Evolutionary conservation across 441 rosid genomes (phyloP), one percentile per base, ranked within the genome.

Genomic region (Jatropha podagrica): DNA sequence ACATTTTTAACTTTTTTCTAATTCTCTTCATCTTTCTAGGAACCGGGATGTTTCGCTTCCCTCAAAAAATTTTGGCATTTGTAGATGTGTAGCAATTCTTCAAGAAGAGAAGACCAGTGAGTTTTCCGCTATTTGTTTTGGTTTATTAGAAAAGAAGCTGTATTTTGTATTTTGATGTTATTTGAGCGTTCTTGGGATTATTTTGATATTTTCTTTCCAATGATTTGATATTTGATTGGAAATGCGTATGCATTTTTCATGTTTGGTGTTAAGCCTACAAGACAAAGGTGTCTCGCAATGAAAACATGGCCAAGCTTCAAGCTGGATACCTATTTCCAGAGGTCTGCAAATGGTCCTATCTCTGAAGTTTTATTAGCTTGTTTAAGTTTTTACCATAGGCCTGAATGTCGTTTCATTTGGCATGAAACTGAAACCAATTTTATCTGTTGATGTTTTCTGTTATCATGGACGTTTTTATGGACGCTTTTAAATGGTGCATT

Each of bases 321-420:
- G 99, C 98, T 78, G 98, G 99, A 44, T 96, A 94, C 86, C 77
- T 96, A 55, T 96, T 96, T 83, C 98, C 97, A 0, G 98, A 96
- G 98, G 98, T 92, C 58, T 79, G 94, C 74, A 59, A 58, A 54
- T 40, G 38, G 7, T 2, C 40, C 8, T 58, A 8, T 54, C 54
- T 12, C 15, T 27, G 3, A 17, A 54, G 49, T 73, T 73, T 49
- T 18, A 3, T 20, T 60, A 15, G 26, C 11, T 59, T 23, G 9
- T 37, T 23, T 0, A 62, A 37, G 46, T 63, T 63, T 63, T 63
- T 37, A 17, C 32, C 38, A 17, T 69, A 51, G 38, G 26, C 48
- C 32, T 56, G 55, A 20, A 20, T 40, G 40, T 1, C 12, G n/a
- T 51, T 58, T 71, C 18, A 14, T 65, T 78, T 49, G 20, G 38